phyloP scores from a whole-genome alignment of 495 filamentous ascomycete genomes.

The Hyaloscypha bicolor region DNA sequence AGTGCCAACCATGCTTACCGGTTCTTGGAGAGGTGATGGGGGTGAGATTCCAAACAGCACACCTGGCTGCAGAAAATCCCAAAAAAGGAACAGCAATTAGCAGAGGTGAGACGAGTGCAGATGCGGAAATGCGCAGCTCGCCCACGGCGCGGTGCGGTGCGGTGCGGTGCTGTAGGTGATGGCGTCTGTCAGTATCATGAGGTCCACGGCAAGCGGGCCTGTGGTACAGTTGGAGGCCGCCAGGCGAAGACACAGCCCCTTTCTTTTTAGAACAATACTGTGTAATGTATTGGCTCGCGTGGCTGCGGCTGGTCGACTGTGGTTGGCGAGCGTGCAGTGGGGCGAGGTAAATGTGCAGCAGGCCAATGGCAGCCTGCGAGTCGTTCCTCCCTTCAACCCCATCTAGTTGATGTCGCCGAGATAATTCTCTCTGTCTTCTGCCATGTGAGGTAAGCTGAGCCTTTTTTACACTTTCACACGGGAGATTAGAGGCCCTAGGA shows the following conservation, averaged over 20 bases:
- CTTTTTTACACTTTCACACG: neutral
- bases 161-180: neutral
- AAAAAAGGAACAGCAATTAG: neutral
- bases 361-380: neutral
- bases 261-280: neutral
- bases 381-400: neutral
- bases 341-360: neutral
- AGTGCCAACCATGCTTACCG: conserved; percentile 2
- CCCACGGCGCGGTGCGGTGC: too few species aligned
- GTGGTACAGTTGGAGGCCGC: neutral
- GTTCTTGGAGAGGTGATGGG: neutral
- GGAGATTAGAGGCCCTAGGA: conserved; percentile 1
- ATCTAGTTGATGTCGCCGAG: neutral
- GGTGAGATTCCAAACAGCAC: neutral
- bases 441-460: conserved; percentile 4
- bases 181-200: neutral
- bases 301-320: neutral
- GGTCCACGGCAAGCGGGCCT: neutral
- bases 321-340: neutral
- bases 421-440: neutral
- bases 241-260: conserved; percentile 6
- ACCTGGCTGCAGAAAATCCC: neutral
- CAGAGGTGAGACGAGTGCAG: neutral
- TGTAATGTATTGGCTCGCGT: neutral
- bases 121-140: neutral